These are phyloP conservation scores for Lachnellula occidentalis DNA, from an alignment of 2,329 filamentous ascomycete genomes.

Conservation along the genomic window DNA sequence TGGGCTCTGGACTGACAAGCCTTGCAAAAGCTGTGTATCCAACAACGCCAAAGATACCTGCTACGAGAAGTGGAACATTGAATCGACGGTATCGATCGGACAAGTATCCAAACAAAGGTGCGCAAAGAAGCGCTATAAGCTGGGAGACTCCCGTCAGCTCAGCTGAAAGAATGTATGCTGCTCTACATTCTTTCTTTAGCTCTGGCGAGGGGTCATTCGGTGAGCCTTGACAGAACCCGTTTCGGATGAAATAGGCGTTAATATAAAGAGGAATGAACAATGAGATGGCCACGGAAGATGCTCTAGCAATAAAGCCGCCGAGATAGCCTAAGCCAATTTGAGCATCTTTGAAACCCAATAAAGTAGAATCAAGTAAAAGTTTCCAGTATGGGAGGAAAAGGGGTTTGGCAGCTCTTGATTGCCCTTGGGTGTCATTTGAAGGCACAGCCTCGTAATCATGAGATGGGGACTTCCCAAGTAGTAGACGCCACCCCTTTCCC, in stretches of 20 bases:
- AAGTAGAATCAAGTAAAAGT: constrained; percentile 56
- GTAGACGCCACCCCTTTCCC: constrained; percentile 62
- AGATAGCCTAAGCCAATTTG: constrained; percentile 84
- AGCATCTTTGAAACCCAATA: constrained; percentile 68
- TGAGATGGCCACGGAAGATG: constrained; percentile 90
- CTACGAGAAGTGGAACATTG: constrained; percentile 69
- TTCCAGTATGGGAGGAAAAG: constrained; percentile 50
- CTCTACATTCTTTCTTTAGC: constrained; percentile 77
- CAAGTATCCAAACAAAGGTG: constrained; percentile 81
- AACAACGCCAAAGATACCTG: constrained; percentile 66
- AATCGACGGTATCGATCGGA: constrained; percentile 61
- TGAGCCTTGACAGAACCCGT: constrained; percentile 69
- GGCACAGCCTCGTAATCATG: constrained; percentile 15
- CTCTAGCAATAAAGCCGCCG: constrained; percentile 89
- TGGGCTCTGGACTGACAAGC: constrained; percentile 71
- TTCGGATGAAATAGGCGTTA: constrained; percentile 81
- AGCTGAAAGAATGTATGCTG: constrained; percentile 82
- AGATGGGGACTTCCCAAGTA: constrained; percentile 39
- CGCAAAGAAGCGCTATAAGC: constrained; percentile 75
- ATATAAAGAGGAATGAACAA: constrained; percentile 91
- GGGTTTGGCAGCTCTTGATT: not conserved
- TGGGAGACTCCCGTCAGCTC: constrained; percentile 87
- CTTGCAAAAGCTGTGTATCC: constrained; percentile 74
- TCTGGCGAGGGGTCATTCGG: constrained; percentile 62
- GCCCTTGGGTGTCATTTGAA: not conserved